Evolutionary conservation across 345 rosid species (phyloP), one percentile per base, ranked within the genome.

Genomic region (Gynandropsis gynandra): DNA sequence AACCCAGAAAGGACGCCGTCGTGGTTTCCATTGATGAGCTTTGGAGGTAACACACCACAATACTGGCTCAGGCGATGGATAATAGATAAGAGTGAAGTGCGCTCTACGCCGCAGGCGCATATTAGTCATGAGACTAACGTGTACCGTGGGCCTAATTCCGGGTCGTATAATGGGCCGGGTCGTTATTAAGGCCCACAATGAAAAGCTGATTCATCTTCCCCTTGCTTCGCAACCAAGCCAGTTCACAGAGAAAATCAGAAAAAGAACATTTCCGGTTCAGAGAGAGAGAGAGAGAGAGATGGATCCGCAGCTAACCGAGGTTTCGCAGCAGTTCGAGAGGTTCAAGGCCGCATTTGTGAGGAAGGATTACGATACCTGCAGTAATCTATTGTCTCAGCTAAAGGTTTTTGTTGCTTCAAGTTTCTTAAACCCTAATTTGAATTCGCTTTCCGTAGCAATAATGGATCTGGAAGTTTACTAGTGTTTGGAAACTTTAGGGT

Each of bases 281-380:
- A 48, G 17, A 13, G 11, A 19, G 41, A 50, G 18, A 32, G 54
- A 29, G 37, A 1, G 38, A 38, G n/a, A 10, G 56, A 85, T 85
- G 95, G 95, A 85, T 78, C 82, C 82, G 45, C 81, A 72, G 70
- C 60, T 73, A 17, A 67, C 73, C 0, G 95, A 85, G 66, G 74
- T 75, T 0, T 74, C 79, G 11, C 89, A 81, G 73, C 72, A 63
- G 11, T 81, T 85, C 71, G 78, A 74, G 59, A 76, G 82, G 51
- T 78, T 76, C 73, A 82, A 82, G 50, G 87, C 95, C 0, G 81
- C 89, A 0, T 62, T 69, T 11, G 45, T 69, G 16, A 70, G 95
- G 64, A 79, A 57, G 20, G 89, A 85, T 42, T 58, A 59, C 66
- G 64, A 66, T 56, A 52, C 63, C 24, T 66, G 78, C 73, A 57